Evolutionary conservation across 2,329 filamentous ascomycete species (phyloP), one percentile per base, ranked within the genome.

Genomic region (Rhynchosporium graminicola): DNA sequence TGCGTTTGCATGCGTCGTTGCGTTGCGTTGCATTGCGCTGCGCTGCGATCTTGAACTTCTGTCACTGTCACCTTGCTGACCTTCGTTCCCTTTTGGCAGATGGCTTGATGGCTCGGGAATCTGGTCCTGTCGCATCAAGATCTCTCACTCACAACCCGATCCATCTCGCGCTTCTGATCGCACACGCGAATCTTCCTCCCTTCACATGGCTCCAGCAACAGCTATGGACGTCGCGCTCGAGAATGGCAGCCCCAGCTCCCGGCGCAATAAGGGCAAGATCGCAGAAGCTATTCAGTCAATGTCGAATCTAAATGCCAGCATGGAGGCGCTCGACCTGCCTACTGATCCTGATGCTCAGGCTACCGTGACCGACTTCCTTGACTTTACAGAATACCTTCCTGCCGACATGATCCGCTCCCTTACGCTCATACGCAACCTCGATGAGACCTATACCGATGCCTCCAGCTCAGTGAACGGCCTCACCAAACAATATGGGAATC

Each of bases 341-440:
- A 80, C 81, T 59, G 86, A 89, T 66, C 86, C 86, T 5, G 87
- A 89, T 77, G 85, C 85, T 31, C 85, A 88, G 69, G 85, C 87
- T 6, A 88, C 86, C n/a, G 82, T 88, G 20, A 87, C 84, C 63
- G 86, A 89, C 74, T 89, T 88, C 72, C 82, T 89, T 73, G 86
- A 89, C 64, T 76, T 76, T 50, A 74, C 81, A 73, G 87, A 90
- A 74, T 87, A 89, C 74, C 81, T 89, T 0, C 86, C 87, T 10
- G 84, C 86, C 57, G 87, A 89, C 71, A 82, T 89, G 70, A 79
- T 82, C 65, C 84, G 87, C 62, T 89, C 87, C 29, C 77, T 89
- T 50, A 87, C 84, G 3, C 78, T 89, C 43, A 86, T 90, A 64
- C 82, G 83, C 59, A 82, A 87, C 67, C 84, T 89, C 59, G 86